These are phyloP conservation scores for Tricholoma matsutake DNA, from an alignment of 768 basidiomycete species.

Conservation along the genomic window DNA sequence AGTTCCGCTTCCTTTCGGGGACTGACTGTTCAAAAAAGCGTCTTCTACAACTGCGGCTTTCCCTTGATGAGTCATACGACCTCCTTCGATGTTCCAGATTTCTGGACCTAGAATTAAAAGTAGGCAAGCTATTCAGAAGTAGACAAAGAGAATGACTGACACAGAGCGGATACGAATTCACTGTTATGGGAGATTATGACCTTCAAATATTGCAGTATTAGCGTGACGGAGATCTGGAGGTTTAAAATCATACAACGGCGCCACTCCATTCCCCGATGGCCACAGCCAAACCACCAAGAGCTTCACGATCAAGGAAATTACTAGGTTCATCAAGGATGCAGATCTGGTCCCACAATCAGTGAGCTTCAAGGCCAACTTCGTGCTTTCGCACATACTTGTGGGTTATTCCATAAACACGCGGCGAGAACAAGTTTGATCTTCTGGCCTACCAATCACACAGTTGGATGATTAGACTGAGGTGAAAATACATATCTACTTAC, in stretches of 20 bases:
- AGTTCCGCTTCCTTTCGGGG: slow-evolving; percentile 64
- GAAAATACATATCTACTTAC: slow-evolving; percentile 36
- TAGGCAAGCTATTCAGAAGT: slow-evolving; percentile 3
- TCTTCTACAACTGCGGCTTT: slow-evolving; percentile 86
- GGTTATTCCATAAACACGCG: slow-evolving; percentile 95
- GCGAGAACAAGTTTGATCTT: slow-evolving; percentile 97
- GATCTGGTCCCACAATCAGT: slow-evolving; percentile 37
- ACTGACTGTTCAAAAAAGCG: slow-evolving; percentile 66
- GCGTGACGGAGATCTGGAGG: background rate
- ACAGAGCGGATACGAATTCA: slow-evolving; percentile 81
- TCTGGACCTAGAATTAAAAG: slow-evolving; percentile 61
- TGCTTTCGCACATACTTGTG: slow-evolving; percentile 54
- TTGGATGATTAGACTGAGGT: background rate
- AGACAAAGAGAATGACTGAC: slow-evolving; percentile 41
- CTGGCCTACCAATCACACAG: slow-evolving; percentile 53
- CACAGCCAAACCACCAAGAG: slow-evolving; percentile 89
- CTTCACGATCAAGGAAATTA: slow-evolving; percentile 97
- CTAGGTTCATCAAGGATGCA: slow-evolving; percentile 88
- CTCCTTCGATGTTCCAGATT: slow-evolving; percentile 91
- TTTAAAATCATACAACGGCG: slow-evolving; percentile 59
- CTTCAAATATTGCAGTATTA: slow-evolving; percentile 29
- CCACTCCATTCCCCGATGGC: slow-evolving; percentile 96
- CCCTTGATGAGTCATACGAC: slow-evolving; percentile 83
- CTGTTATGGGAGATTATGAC: slow-evolving; percentile 96
- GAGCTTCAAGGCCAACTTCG: background rate